Conservation (phyloP, 2,329 filamentous ascomycete species). For the Aspergillus bombycis region DNA sequence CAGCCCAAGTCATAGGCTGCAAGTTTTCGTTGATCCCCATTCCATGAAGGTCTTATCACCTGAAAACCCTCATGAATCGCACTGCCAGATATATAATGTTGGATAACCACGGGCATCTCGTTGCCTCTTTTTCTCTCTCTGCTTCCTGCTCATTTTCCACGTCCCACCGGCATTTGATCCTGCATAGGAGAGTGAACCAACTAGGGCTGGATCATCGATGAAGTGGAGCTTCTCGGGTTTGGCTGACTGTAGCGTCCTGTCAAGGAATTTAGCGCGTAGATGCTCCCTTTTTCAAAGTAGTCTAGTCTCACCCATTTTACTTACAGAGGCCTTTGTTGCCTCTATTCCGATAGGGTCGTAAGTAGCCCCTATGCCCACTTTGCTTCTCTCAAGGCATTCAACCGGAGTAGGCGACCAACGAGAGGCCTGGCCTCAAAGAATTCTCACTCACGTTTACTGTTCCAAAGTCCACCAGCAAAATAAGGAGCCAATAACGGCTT, state of each 20-base stretch:
- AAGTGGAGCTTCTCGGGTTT: background rate
- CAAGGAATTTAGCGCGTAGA: background rate
- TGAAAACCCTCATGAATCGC: background rate
- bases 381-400: background rate
- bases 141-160: background rate
- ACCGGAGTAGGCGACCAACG: background rate
- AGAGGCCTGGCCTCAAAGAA: background rate
- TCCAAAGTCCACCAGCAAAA: background rate
- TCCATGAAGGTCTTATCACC: background rate
- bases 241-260: background rate
- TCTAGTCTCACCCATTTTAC: background rate
- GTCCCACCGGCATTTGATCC: background rate
- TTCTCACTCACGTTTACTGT: background rate
- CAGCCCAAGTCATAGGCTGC: constrained; percentile 11
- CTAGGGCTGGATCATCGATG: constrained; percentile 1
- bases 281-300: background rate
- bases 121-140: background rate
- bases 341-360: background rate
- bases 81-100: background rate
- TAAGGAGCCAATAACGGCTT: background rate
- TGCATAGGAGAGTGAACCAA: background rate
- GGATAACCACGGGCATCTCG: background rate
- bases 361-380: background rate
- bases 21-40: constrained; percentile 9
- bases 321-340: background rate